Percentiles rank a stretch among this genome's conserved stretches.
These are phyloP conservation scores for Cytospora schulzeri DNA, from an alignment of 2,329 filamentous ascomycete genomes.

Conservation along the genomic window DNA sequence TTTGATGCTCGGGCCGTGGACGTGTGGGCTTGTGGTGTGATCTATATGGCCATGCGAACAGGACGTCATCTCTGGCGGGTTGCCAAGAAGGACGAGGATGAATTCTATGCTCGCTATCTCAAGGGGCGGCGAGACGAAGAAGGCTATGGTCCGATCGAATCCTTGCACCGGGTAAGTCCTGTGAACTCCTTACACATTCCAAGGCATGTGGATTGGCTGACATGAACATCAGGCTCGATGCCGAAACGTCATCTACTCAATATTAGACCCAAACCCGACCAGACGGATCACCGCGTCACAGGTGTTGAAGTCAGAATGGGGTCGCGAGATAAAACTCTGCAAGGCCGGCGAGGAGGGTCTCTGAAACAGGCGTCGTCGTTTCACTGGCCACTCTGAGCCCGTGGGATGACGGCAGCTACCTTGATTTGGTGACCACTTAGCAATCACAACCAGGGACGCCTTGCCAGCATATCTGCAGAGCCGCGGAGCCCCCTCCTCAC, in stretches of 20 bases:
- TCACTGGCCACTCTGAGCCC: conserved; percentile 19
- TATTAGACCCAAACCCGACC: conserved; percentile 89
- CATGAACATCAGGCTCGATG: conserved; percentile 73
- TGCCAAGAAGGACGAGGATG: conserved; percentile 95
- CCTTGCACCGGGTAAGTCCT: conserved; percentile 80
- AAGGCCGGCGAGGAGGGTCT: conserved; percentile 95
- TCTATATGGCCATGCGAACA: conserved; percentile 99
- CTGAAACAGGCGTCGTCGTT: conserved; percentile 48
- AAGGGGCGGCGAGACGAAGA: conserved; percentile 91
- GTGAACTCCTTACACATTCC: not conserved
- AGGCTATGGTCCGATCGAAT: conserved; percentile 95
- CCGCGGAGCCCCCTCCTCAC: conserved; percentile 10
- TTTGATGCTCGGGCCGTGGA: conserved; percentile 98
- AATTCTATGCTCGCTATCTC: conserved; percentile 94
- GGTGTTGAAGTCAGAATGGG: conserved; percentile 98
- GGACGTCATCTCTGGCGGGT: conserved; percentile 94
- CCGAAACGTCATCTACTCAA: conserved; percentile 98
- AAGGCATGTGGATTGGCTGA: not conserved
- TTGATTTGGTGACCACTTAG: conserved; percentile 26
- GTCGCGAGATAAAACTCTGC: conserved; percentile 95
- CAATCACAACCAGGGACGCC: conserved; percentile 17
- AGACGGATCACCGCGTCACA: conserved; percentile 94
- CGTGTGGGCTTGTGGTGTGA: conserved; percentile 97
- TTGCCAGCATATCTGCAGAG: conserved; percentile 18
- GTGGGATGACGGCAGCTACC: conserved; percentile 28